phyloP scores from a whole-genome alignment of 306 rosid genomes.

The Dalbergia cochinchinensis region DNA sequence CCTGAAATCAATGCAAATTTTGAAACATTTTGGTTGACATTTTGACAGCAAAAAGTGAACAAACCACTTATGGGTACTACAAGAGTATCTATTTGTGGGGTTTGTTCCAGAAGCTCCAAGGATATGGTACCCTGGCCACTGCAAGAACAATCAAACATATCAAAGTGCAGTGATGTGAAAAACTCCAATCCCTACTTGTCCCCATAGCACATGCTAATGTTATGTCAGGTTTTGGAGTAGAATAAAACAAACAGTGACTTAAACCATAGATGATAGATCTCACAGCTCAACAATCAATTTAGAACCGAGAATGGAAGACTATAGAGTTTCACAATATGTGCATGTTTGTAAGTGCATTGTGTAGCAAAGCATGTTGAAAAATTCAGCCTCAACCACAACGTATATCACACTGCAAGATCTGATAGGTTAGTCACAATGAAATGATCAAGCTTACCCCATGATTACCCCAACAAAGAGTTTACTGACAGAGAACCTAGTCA shows the following conservation, averaged over 20 bases:
- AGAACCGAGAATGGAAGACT: conserved; percentile 11
- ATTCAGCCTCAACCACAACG: conserved; percentile 1
- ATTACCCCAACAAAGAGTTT: conserved; percentile 14
- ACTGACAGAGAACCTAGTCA: conserved; percentile 12
- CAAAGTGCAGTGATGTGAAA: conserved; percentile 35
- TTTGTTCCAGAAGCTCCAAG: conserved; percentile 87
- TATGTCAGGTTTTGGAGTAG: conserved; percentile 13
- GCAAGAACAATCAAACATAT: conserved; percentile 55
- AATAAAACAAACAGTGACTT: conserved; percentile 28
- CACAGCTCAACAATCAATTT: conserved; percentile 20
- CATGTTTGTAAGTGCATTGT: conserved; percentile 7
- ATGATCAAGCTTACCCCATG: conserved; percentile 5
- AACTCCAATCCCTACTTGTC: conserved; percentile 20
- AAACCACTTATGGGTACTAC: conserved; percentile 90
- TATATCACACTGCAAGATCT: conserved; percentile 34
- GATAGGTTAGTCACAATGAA: conserved; percentile 2
- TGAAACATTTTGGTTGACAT: conserved; percentile 10
- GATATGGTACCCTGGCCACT: conserved; percentile 96
- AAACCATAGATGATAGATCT: neutral
- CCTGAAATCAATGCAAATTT: conserved; percentile 18
- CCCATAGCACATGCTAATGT: conserved; percentile 28
- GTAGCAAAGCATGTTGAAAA: neutral
- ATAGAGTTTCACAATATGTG: conserved; percentile 15
- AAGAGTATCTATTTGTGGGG: conserved; percentile 73
- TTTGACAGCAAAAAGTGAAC: conserved; percentile 47